These are phyloP conservation scores for Cystoisospora suis DNA, from an alignment of 169 alveolate species.

Conservation along the genomic window DNA sequence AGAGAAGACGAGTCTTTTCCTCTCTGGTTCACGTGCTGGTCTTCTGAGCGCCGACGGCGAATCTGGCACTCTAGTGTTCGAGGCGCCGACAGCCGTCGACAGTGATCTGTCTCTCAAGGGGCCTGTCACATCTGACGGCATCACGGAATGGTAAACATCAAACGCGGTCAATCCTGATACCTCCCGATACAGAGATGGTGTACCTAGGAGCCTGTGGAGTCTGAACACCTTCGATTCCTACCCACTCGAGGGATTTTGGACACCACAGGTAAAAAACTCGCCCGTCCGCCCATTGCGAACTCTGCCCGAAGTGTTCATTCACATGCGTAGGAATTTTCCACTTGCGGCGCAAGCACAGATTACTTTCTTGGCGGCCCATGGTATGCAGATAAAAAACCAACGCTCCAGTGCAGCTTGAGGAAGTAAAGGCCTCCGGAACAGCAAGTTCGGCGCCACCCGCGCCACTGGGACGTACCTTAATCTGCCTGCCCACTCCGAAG, in stretches of 20 bases:
- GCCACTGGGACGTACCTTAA: conserved; percentile 47
- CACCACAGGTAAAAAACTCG: conserved; percentile 3
- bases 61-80: background rate
- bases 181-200: background rate
- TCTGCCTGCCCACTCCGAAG: conserved; percentile 52
- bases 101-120: background rate
- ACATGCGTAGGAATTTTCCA: conserved; percentile 12
- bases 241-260: conserved; percentile 27
- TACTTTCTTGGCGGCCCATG: conserved; percentile 61
- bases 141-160: background rate
- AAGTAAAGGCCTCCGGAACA: background rate
- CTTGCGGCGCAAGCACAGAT: conserved; percentile 40
- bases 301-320: background rate
- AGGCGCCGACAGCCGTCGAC: background rate
- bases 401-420: background rate
- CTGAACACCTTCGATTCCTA: conserved; percentile 10
- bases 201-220: conserved; percentile 39
- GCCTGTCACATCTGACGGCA: background rate
- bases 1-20: background rate
- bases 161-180: background rate
- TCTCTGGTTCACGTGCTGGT: background rate
- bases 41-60: background rate
- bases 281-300: background rate
- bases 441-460: conserved; percentile 63
- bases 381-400: conserved; percentile 9